phyloP scores from a whole-genome alignment of 2,329 filamentous ascomycete species.

The Ceratocystis colombiana region DNA sequence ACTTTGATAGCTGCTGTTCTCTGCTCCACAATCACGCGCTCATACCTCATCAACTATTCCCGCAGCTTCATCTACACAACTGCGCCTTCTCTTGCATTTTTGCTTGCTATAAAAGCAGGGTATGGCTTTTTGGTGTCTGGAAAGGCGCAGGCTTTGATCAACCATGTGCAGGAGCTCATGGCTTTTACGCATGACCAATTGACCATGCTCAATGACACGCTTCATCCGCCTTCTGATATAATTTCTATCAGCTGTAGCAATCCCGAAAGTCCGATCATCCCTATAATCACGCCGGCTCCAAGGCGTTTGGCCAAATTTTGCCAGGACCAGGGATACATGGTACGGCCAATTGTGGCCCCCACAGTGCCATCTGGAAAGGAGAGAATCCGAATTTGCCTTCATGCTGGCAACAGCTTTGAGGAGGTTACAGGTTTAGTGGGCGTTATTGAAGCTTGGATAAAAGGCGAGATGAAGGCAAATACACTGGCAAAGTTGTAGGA shows the following conservation, averaged over 20 bases:
- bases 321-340: constrained; percentile 48
- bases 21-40: constrained; percentile 47
- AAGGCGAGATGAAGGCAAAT: background rate
- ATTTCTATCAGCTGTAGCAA: constrained; percentile 19
- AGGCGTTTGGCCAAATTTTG: constrained; percentile 50
- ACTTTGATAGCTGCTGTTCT: constrained; percentile 43
- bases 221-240: constrained; percentile 28
- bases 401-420: constrained; percentile 51
- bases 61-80: constrained; percentile 68
- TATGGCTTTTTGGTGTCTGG: constrained; percentile 49
- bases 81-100: constrained; percentile 51
- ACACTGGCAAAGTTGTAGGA: background rate
- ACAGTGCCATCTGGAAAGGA: constrained; percentile 56
- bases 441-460: constrained; percentile 41
- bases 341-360: constrained; percentile 57
- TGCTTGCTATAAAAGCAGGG: constrained; percentile 48
- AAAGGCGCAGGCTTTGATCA: constrained; percentile 35
- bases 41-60: constrained; percentile 66
- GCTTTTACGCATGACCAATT: constrained; percentile 39
- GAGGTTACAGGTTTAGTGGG: constrained; percentile 47
- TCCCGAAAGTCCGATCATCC: constrained; percentile 54
- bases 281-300: constrained; percentile 48
- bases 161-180: constrained; percentile 39
- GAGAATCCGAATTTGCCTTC: constrained; percentile 56
- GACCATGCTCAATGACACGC: constrained; percentile 31